These are phyloP conservation scores for Hibiscus mutabilis DNA, from an alignment of 345 rosid species.

Conservation along the genomic window DNA sequence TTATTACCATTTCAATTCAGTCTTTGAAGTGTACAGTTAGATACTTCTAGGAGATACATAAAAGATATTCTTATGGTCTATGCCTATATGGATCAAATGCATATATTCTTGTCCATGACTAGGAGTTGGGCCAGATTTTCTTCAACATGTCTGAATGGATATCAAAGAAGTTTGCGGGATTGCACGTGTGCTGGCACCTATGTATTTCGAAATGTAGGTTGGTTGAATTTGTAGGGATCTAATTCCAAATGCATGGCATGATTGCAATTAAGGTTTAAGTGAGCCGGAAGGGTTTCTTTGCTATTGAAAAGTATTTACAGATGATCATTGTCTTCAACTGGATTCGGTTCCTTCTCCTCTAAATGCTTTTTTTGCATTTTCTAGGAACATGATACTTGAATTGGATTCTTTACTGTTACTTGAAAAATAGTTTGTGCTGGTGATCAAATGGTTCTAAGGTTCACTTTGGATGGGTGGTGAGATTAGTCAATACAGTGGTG, in stretches of 20 bases:
- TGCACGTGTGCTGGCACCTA: background rate
- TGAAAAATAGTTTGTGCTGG: background rate
- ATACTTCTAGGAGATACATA: no score
- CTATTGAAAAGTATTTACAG: background rate
- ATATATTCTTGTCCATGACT: background rate
- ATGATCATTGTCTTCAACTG: background rate
- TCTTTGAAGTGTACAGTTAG: background rate
- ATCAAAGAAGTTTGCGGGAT: background rate
- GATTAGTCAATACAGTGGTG: no score
- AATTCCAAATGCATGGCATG: background rate
- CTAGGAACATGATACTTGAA: background rate
- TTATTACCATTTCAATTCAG: background rate
- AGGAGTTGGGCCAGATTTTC: background rate
- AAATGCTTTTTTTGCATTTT: background rate
- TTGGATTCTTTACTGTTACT: background rate
- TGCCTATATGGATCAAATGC: no score
- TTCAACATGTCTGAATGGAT: background rate
- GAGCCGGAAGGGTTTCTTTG: background rate
- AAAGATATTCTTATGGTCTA: no score
- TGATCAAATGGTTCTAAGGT: background rate
- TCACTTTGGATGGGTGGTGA: no score
- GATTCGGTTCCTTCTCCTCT: background rate
- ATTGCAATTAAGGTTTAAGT: background rate
- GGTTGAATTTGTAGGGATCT: background rate
- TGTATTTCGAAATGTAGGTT: background rate